Evolutionary conservation across 768 basidiomycete genomes (phyloP), one percentile per base, ranked within the genome.

Genomic region (Pulveroboletus sp.): DNA sequence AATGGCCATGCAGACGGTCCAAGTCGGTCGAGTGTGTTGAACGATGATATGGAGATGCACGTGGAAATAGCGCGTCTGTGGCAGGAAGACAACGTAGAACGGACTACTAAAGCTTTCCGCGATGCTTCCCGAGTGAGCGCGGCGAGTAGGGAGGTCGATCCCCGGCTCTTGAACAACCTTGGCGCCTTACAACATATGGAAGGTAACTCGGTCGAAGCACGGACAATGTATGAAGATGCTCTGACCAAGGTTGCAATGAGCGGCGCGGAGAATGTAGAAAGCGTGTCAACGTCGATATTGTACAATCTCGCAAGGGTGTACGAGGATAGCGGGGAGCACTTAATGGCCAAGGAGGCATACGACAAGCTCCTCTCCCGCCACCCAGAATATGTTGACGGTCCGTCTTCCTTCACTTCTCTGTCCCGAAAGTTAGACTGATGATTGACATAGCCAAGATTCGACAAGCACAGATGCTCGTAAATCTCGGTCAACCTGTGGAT

Each of bases 311-410:
- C 89, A 0, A 75, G 94, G 49, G 85, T 88, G 14, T 94, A 93
- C 59, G 97, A 99, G 66, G 91, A 93, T 40, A 75, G 80, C 45
- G 87, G 87, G 1, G 85, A 90, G 31, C 75, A 77, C 5, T 75
- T 69, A 2, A 75, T 85, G 51, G 94, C 95, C 2, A 84, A 77
- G 53, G 90, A 87, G 56, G 92, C 90, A 2, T 98, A 94, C 59
- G 81, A 85, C 40, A 92, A 93, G 67, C 75, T 98, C 9, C 69
- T 97, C 31, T 72, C 81, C n/a, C 77, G 87, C 45, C 95, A 98
- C 74, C 92, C 94, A 1, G 97, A 98, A 69, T 97, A 95, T 63
- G 80, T 94, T 20, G 95, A 97, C 63, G 95, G 94, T 95, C 56
- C 40, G 87, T 72, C 29, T 45, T 42, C 32, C 43, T 17, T 0